Evolutionary conservation across 352 stramenopile genomes (phyloP).

Genomic region (Blastocystis sp.): DNA sequence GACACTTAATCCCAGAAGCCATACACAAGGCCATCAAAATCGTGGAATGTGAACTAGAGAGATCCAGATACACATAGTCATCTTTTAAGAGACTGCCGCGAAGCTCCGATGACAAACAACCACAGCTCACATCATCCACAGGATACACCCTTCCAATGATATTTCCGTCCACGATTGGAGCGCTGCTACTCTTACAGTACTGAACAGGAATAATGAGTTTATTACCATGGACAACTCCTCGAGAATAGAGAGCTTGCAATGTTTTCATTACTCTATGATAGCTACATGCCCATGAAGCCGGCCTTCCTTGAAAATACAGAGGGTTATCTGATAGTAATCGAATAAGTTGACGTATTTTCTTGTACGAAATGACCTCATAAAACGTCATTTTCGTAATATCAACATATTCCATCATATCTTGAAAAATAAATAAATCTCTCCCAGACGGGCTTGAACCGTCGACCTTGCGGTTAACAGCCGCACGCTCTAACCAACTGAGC

Average conservation of each 20-base stretch:
- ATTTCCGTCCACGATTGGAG: background rate
- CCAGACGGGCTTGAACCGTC: slow-evolving; percentile 36
- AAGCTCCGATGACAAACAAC: background rate
- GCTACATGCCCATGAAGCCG: background rate
- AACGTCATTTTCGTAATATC: background rate
- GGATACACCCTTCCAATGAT: background rate
- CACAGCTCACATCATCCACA: background rate
- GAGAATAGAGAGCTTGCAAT: background rate
- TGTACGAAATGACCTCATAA: background rate
- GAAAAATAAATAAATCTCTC: background rate
- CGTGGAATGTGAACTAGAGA: background rate
- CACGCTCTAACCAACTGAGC: slow-evolving; percentile 45
- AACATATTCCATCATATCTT: background rate
- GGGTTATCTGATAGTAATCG: background rate
- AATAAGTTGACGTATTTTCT: background rate
- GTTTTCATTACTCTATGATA: background rate
- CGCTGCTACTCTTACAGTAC: background rate
- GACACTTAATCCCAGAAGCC: background rate
- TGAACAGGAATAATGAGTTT: background rate
- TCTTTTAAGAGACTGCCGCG: background rate
- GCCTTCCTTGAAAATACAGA: background rate
- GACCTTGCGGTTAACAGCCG: slow-evolving; percentile 43
- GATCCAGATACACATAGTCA: background rate
- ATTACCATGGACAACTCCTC: background rate
- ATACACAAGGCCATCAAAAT: background rate